Percentiles rank a stretch among this genome's conserved stretches.
These are phyloP conservation scores for Ceratonia siliqua DNA, from an alignment of 306 rosid species.

Conservation along the genomic window DNA sequence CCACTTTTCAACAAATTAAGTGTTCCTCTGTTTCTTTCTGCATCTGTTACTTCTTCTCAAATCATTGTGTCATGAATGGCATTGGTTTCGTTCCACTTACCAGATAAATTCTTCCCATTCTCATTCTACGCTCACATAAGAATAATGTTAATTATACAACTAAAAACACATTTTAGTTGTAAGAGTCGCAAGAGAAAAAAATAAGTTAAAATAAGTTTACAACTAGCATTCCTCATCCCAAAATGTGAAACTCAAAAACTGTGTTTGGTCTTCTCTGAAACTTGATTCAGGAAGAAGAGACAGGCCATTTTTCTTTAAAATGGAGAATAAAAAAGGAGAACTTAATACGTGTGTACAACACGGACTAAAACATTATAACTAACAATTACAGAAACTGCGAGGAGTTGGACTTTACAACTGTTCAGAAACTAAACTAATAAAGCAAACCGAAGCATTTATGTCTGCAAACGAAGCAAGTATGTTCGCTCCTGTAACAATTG, in stretches of 20 bases:
- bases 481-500: slow-evolving; percentile 43
- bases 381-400: background rate
- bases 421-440: background rate
- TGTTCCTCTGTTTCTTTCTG: no score
- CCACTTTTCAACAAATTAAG: no score
- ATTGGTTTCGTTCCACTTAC: no score
- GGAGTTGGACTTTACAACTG: background rate
- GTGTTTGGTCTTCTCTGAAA: background rate
- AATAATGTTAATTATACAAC: no score
- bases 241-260: background rate
- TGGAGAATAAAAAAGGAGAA: background rate
- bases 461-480: slow-evolving; percentile 56
- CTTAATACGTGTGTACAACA: background rate
- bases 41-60: no score
- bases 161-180: no score
- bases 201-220: no score
- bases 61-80: no score
- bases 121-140: no score
- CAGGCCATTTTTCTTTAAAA: background rate
- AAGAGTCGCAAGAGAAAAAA: no score
- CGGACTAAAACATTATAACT: background rate
- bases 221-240: background rate
- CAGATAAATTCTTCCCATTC: no score
- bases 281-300: background rate
- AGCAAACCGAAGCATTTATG: slow-evolving; percentile 3